These are phyloP conservation scores for Kodamaea leandrae DNA, from an alignment of 805 yeast species.

Conservation along the genomic window DNA sequence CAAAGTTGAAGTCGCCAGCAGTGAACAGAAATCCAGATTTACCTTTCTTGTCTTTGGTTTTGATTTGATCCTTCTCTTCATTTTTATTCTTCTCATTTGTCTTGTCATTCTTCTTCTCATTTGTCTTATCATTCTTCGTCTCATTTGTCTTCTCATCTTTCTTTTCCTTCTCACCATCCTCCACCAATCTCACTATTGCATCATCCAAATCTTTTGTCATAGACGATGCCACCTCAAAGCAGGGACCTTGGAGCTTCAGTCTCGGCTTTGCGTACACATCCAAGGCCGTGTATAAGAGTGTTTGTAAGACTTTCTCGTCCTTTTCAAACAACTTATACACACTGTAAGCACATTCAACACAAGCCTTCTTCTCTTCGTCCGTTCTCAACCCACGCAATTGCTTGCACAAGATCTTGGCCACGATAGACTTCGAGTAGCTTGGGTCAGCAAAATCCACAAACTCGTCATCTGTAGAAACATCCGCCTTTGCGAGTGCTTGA, in stretches of 20 bases:
- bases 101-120: not conserved
- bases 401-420: slow-evolving; percentile 17
- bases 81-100: not conserved
- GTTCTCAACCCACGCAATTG: slow-evolving; percentile 17
- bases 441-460: slow-evolving; percentile 19
- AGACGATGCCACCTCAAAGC: not conserved
- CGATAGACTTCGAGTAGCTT: slow-evolving; percentile 19
- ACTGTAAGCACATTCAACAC: slow-evolving; percentile 20
- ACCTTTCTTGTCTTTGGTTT: too few species aligned
- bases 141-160: not conserved
- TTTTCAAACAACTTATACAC: slow-evolving; percentile 16
- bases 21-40: too few species aligned
- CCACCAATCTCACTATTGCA: not conserved
- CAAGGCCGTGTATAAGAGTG: slow-evolving; percentile 5
- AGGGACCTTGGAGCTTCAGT: not conserved
- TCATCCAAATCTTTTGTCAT: not conserved
- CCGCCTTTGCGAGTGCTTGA: slow-evolving; percentile 12
- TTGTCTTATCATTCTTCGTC: not conserved
- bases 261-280: slow-evolving; percentile 2
- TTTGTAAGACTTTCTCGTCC: slow-evolving; percentile 1
- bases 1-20: slow-evolving; percentile 10
- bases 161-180: not conserved
- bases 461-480: slow-evolving; percentile 9
- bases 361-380: slow-evolving; percentile 17
- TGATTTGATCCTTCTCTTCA: slow-evolving; percentile 1